Conservation (phyloP, 495 filamentous ascomycete species). For the Talaromyces borbonicus region DNA sequence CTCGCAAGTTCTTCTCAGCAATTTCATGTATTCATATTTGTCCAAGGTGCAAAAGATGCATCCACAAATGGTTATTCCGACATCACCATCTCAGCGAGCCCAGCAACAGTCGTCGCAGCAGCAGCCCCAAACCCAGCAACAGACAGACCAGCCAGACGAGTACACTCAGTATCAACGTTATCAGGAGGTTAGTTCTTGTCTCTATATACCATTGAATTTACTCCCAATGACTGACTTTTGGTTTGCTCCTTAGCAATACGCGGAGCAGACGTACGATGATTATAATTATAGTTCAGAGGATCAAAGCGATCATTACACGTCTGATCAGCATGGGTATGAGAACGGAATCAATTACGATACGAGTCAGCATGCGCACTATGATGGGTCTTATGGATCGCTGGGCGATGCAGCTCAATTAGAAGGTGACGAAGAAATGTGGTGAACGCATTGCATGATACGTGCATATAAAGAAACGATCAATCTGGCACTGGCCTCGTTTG, state of each 20-base stretch:
- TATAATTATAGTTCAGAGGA: constrained; percentile 48
- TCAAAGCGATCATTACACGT: constrained; percentile 39
- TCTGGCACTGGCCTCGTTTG: too few relatives aligned
- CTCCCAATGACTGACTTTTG: neutral
- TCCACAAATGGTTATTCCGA: constrained; percentile 73
- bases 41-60: constrained; percentile 99
- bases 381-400: constrained; percentile 35
- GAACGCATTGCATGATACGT: constrained; percentile 24
- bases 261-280: constrained; percentile 46
- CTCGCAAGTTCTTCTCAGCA: constrained; percentile 94
- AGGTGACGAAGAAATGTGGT: constrained; percentile 49
- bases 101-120: constrained; percentile 56
- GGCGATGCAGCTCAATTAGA: constrained; percentile 39
- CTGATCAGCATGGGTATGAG: constrained; percentile 40
- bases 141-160: constrained; percentile 57
- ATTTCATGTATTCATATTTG: constrained; percentile 99
- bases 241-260: constrained; percentile 43
- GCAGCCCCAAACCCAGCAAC: constrained; percentile 44
- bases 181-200: constrained; percentile 45
- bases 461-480: constrained; percentile 8
- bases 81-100: constrained; percentile 45
- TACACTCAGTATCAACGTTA: constrained; percentile 53
- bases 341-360: constrained; percentile 35
- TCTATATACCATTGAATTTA: neutral
- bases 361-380: constrained; percentile 36